A percentile compares a stretch with the other conserved stretches of the same genome.
Evolutionary conservation across 78 protist genomes (phyloP).

Genomic region (Monocercomonoides exilis): DNA sequence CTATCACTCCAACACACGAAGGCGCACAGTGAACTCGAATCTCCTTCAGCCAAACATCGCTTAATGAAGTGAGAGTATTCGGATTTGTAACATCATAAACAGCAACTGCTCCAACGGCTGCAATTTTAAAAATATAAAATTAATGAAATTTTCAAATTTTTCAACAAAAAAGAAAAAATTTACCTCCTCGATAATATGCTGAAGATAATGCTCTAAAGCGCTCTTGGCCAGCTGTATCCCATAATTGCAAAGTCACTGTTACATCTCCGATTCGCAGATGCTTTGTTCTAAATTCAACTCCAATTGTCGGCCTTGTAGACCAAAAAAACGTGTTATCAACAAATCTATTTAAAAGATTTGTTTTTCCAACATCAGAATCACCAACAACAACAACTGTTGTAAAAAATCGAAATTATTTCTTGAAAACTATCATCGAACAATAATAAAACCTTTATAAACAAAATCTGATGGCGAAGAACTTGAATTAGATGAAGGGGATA

Average conservation of each 20-base stretch:
- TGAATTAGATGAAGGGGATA: too few relatives aligned
- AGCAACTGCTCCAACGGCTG: constrained; percentile 81
- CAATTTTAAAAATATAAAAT: constrained; percentile 62
- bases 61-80: constrained; percentile 49
- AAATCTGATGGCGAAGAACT: too few relatives aligned
- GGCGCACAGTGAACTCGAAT: background rate
- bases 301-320: too few relatives aligned
- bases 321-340: too few relatives aligned
- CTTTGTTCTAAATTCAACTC: constrained; percentile 71
- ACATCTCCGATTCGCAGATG: constrained; percentile 44
- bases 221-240: constrained; percentile 61
- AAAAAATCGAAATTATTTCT: too few relatives aligned
- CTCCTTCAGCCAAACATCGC: constrained; percentile 56
- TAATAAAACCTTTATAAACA: too few relatives aligned
- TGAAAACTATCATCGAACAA: too few relatives aligned
- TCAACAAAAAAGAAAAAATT: background rate
- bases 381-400: too few relatives aligned
- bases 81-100: constrained; percentile 53
- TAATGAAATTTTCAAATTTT: too few relatives aligned
- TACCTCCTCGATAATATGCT: background rate
- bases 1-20: background rate
- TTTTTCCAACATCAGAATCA: too few relatives aligned
- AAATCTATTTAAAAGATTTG: too few relatives aligned
- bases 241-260: constrained; percentile 42
- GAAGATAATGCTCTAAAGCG: constrained; percentile 1